Conservation (phyloP, 805 yeast genomes). For the Groenewaldozyma tartarivorans region DNA sequence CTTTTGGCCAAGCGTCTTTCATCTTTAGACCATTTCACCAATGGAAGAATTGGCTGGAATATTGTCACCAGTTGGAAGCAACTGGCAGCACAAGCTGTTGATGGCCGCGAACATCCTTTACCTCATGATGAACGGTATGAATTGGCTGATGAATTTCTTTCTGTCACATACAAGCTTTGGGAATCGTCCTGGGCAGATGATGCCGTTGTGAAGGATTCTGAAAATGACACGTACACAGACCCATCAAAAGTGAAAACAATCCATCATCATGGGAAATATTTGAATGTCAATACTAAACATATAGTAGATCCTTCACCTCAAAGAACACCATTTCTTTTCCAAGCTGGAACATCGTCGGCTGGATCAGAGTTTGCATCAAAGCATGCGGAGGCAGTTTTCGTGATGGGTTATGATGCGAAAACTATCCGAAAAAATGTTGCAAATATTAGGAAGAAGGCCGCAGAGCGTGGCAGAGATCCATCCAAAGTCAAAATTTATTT, state of each 20-base stretch:
- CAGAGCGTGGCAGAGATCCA: conserved; percentile 29
- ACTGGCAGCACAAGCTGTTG: no score
- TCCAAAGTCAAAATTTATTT: conserved; percentile 32
- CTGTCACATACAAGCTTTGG: conserved; percentile 32
- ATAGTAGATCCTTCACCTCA: conserved; percentile 37
- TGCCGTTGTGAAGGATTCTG: conserved; percentile 26
- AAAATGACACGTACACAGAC: conserved; percentile 16
- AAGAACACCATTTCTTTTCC: conserved; percentile 35
- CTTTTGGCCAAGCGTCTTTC: conserved; percentile 36
- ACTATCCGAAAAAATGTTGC: conserved; percentile 24
- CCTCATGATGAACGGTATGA: conserved; percentile 36
- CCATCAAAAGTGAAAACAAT: conserved; percentile 35
- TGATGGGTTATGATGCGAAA: conserved; percentile 30
- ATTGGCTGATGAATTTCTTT: conserved; percentile 33
- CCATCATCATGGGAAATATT: conserved; percentile 33
- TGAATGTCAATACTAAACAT: conserved; percentile 35
- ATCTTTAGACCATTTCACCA: conserved; percentile 34
- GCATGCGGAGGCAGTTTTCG: conserved; percentile 35
- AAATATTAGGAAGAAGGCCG: conserved; percentile 27
- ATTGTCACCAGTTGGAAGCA: conserved; percentile 33
- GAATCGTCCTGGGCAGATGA: conserved; percentile 39
- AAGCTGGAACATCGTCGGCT: conserved; percentile 36
- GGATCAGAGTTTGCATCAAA: conserved; percentile 36
- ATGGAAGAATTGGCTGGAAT: conserved; percentile 38
- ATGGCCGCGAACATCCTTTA: no score